These are phyloP conservation scores for Pleurotus tuoliensis DNA, from an alignment of 768 basidiomycete genomes.

Conservation along the genomic window DNA sequence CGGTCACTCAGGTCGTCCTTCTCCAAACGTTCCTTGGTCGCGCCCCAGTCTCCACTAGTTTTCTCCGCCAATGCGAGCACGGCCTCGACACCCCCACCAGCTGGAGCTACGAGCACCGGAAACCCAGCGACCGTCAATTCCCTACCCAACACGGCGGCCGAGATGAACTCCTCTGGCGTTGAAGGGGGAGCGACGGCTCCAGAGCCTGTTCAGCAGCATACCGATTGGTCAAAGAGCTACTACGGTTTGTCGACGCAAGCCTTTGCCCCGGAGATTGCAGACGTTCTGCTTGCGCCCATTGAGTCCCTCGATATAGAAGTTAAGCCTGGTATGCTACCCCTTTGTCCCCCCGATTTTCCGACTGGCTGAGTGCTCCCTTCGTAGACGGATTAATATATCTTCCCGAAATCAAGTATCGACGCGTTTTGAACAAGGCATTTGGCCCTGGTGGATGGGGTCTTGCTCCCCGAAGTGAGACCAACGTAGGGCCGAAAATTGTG, in stretches of 20 bases:
- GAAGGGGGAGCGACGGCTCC: slow-evolving; percentile 8
- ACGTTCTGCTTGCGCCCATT: slow-evolving; percentile 70
- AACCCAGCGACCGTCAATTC: slow-evolving; percentile 4
- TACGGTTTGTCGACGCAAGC: slow-evolving; percentile 74
- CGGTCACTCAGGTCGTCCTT: neutral
- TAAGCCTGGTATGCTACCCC: slow-evolving; percentile 71
- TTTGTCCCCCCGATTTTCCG: neutral
- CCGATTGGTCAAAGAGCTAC: slow-evolving; percentile 90
- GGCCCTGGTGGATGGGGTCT: slow-evolving; percentile 98
- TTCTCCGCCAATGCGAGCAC: slow-evolving; percentile 8
- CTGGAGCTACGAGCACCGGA: slow-evolving; percentile 11
- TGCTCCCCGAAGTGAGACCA: slow-evolving; percentile 89
- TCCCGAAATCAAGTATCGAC: slow-evolving; percentile 95
- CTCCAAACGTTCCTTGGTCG: neutral
- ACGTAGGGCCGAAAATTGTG: slow-evolving; percentile 83
- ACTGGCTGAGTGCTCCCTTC: neutral
- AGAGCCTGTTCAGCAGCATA: slow-evolving; percentile 25
- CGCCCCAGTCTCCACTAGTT: neutral
- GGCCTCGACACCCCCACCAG: neutral
- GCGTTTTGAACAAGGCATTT: slow-evolving; percentile 88
- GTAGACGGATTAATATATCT: slow-evolving; percentile 91
- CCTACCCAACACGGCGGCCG: neutral
- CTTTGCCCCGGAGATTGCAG: slow-evolving; percentile 71
- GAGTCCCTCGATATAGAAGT: slow-evolving; percentile 83
- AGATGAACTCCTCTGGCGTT: slow-evolving; percentile 5